phyloP scores from a whole-genome alignment of 495 filamentous ascomycete species.

The Daldinia caldariorum region DNA sequence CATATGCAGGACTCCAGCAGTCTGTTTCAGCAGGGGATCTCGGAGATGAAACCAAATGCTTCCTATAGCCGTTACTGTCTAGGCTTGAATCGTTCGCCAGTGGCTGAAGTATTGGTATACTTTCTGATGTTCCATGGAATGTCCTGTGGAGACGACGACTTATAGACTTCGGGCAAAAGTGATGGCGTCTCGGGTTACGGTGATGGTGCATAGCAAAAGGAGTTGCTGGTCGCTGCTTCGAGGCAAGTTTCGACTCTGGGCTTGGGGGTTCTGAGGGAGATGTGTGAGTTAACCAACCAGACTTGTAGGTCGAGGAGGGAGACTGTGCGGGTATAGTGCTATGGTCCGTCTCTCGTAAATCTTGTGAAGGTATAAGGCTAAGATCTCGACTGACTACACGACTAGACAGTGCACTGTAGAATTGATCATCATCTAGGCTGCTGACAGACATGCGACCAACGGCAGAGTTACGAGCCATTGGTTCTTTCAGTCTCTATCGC shows the following conservation, averaged over 20 bases:
- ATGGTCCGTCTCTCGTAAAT: conserved; percentile 19
- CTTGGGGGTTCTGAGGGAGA: conserved; percentile 8
- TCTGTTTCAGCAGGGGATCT: conserved; percentile 10
- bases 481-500: conserved; percentile 12
- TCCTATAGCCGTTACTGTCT: conserved; percentile 3
- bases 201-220: conserved; percentile 24
- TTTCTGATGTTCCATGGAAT: conserved; percentile 29
- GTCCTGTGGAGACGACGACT: conserved; percentile 23
- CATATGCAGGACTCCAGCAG: conserved; percentile 11
- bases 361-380: conserved; percentile 24
- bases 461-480: conserved; percentile 22
- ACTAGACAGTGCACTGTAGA: conserved; percentile 36
- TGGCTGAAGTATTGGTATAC: conserved; percentile 28
- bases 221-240: conserved; percentile 24
- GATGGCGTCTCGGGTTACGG: conserved; percentile 33
- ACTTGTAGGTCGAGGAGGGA: conserved; percentile 13
- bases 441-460: conserved; percentile 19
- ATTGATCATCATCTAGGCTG: conserved; percentile 31
- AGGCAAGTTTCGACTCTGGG: neutral
- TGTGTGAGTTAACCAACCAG: neutral
- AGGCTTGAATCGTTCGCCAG: conserved; percentile 5
- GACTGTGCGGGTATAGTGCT: conserved; percentile 6
- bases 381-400: conserved; percentile 26
- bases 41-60: conserved; percentile 12
- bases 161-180: conserved; percentile 33